Conservation (phyloP, 257 asterid species). For the Leonotis leonurus region DNA sequence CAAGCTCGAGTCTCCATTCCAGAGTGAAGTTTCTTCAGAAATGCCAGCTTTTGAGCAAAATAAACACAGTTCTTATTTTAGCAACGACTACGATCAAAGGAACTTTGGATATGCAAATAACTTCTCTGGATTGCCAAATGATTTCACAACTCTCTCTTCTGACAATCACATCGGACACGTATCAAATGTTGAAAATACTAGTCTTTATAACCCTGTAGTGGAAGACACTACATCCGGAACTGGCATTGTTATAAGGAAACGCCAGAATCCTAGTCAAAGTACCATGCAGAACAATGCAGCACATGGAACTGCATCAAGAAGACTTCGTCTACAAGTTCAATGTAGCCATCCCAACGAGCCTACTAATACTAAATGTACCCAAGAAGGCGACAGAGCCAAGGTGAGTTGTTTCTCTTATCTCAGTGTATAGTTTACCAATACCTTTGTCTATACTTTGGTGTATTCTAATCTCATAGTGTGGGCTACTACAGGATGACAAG, state of each 20-base stretch:
- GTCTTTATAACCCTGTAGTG: slow-evolving; percentile 16
- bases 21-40: slow-evolving; percentile 26
- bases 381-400: slow-evolving; percentile 27
- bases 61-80: slow-evolving; percentile 13
- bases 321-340: slow-evolving; percentile 49
- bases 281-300: not conserved
- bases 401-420: slow-evolving; percentile 29
- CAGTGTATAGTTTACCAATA: not conserved
- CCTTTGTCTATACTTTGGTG: not conserved
- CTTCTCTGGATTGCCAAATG: not conserved
- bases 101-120: slow-evolving; percentile 11
- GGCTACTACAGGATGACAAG: slow-evolving; percentile 51
- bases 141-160: no score
- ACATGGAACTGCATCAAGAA: slow-evolving; percentile 70
- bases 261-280: slow-evolving; percentile 22
- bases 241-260: slow-evolving; percentile 50
- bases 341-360: slow-evolving; percentile 31
- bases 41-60: slow-evolving; percentile 7
- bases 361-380: slow-evolving; percentile 7
- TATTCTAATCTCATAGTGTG: not conserved
- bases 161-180: slow-evolving; percentile 21
- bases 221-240: slow-evolving; percentile 31
- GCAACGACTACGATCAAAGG: slow-evolving; percentile 10
- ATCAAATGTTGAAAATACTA: slow-evolving; percentile 5
- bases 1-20: slow-evolving; percentile 38